These are phyloP conservation scores for Ascoidea rubescens DNA, from an alignment of 805 yeast genomes.

Conservation along the genomic window DNA sequence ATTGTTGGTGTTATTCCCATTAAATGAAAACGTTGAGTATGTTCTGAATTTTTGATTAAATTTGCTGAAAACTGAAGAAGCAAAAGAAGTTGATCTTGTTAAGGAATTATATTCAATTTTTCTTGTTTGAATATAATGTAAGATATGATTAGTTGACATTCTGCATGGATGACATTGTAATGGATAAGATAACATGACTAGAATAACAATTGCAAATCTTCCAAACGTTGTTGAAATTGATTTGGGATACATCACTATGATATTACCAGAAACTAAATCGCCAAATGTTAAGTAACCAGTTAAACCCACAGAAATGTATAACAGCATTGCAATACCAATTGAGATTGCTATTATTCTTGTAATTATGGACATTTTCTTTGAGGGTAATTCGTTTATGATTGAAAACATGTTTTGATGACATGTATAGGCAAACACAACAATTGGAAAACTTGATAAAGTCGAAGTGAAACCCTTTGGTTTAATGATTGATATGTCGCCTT, in stretches of 20 bases:
- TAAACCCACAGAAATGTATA: constrained; percentile 64
- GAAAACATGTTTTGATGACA: constrained; percentile 95
- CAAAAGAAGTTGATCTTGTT: too few species aligned
- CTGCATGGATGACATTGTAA: constrained; percentile 86
- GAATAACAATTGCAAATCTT: constrained; percentile 60
- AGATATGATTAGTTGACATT: constrained; percentile 62
- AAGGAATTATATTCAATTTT: constrained; percentile 1
- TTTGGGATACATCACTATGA: constrained; percentile 63
- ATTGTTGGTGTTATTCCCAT: too few species aligned
- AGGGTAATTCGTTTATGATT: constrained; percentile 62
- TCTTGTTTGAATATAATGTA: constrained; percentile 27
- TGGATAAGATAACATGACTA: constrained; percentile 79
- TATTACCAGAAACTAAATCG: constrained; percentile 61
- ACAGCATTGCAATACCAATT: constrained; percentile 40
- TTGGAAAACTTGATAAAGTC: constrained; percentile 70
- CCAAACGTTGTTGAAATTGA: constrained; percentile 62
- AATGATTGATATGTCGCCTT: constrained; percentile 36
- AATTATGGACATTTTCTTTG: constrained; percentile 33
- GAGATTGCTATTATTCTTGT: constrained; percentile 35
- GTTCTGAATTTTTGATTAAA: too few species aligned
- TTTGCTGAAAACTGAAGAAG: too few species aligned
- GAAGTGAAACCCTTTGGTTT: constrained; percentile 31
- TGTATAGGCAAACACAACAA: constrained; percentile 86
- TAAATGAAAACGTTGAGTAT: neutral
- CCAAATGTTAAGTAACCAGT: constrained; percentile 85